Base-by-base conservation (phyloP, 768 basidiomycete species). In the Agaricus bisporus region DNA sequence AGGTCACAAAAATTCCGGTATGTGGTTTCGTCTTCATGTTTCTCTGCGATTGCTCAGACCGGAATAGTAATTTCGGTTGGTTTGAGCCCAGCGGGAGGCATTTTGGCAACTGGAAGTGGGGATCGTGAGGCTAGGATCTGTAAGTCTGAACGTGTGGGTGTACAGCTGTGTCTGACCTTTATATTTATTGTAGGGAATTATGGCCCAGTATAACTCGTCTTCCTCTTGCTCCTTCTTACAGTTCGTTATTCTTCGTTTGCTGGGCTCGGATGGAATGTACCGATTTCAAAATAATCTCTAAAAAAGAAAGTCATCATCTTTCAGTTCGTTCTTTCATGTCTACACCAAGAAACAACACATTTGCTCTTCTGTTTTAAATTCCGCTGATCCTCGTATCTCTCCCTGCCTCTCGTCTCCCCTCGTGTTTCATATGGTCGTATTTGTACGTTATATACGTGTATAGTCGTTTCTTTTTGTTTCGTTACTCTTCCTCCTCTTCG, bases 121-220 rank as follows among this genome's bases (percentile, higher is more conserved):
- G 69, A 70, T 56, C 65, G 67, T 65, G 64, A 66, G 42, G 66
- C 66, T 15, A 61, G 67, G 29, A 70, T 70, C 61, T 70, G 68
- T 67, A 38, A 41, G 65, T 66, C 17, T 38, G 9, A 22, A 14
- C 42, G 32, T 7, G 9, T n/a, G 28, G 22, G 10, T 8, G 28
- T 2, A 10, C 37, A 1, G 11, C 3, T 3, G 18, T 3, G 35
- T 17, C 46, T 55, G 39, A 35, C 38, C 37, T 36, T 14, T 10
- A 20, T 8, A 11, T 47, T 48, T 35, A 10, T 11, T 32, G 3
- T 5, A 55, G 57, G 53, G 57, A 55, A 49, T 49, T 55, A 58
- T 28, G 54, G 42, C 18, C 46, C 56, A 11, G 56, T 49, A 14
- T 54, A 37, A 45, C 14, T 10, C 17, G 17, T 12, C 15, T n/a